Conservation (phyloP, 2,329 filamentous ascomycete genomes). For the Parafenestella ontariensis region DNA sequence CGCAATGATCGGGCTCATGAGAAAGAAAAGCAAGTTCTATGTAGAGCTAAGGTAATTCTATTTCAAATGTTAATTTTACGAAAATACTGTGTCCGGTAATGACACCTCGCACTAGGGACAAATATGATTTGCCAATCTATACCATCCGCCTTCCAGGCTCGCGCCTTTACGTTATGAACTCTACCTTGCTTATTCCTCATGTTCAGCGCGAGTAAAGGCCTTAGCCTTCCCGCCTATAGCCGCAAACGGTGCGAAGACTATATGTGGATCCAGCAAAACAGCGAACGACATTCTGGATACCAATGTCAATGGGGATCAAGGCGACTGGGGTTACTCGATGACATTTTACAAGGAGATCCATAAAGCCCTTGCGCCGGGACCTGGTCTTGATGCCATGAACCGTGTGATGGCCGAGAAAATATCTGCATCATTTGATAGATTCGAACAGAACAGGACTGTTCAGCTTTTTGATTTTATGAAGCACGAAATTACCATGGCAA, state of each 20-base stretch:
- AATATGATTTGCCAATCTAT: slow-evolving; percentile 44
- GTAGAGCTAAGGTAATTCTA: no score
- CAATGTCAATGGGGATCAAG: background rate
- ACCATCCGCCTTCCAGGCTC: slow-evolving; percentile 48
- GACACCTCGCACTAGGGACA: no score
- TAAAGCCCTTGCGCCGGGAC: background rate
- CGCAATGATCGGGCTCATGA: no score
- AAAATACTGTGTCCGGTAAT: no score
- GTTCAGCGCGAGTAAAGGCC: background rate
- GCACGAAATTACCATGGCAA: slow-evolving; percentile 42
- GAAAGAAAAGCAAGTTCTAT: no score
- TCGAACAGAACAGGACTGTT: background rate
- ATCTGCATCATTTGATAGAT: background rate
- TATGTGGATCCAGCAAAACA: no score
- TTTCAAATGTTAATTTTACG: no score
- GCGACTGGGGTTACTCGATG: background rate
- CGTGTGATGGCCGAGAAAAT: background rate
- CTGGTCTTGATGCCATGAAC: background rate
- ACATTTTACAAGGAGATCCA: background rate
- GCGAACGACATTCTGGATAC: background rate
- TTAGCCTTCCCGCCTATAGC: background rate
- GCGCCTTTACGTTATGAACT: slow-evolving; percentile 52
- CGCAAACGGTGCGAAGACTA: background rate
- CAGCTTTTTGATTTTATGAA: slow-evolving; percentile 28
- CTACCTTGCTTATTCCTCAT: background rate